Conservation (phyloP, 2,329 filamentous ascomycete genomes). For the Acrocalymma vagum region DNA sequence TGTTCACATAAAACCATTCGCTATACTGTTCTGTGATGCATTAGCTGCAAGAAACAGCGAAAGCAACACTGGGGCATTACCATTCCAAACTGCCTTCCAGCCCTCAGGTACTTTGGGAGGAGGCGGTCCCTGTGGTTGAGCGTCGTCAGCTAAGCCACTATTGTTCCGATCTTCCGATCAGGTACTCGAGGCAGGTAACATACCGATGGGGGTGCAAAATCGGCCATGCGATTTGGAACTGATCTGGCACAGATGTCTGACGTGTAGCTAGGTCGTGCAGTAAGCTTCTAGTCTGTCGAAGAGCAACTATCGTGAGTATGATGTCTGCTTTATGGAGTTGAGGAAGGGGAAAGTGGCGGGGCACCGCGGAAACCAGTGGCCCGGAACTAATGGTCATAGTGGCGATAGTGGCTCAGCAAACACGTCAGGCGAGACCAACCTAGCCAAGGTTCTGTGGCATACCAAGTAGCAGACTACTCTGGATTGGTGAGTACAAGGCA, state of each 20-base stretch:
- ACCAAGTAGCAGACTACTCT: too few relatives aligned
- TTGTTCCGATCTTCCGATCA: conserved; percentile 7
- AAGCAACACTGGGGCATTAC: conserved; percentile 9
- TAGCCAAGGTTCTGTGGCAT: too few relatives aligned
- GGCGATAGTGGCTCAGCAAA: not conserved
- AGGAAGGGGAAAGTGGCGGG: too few relatives aligned
- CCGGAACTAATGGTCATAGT: too few relatives aligned
- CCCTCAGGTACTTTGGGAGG: conserved; percentile 75
- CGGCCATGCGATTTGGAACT: too few relatives aligned
- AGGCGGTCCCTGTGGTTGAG: conserved; percentile 55
- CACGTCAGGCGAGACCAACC: not conserved
- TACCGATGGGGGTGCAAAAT: conserved; percentile 47
- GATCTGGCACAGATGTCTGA: not conserved
- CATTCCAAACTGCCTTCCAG: conserved; percentile 85
- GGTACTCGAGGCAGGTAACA: conserved; percentile 8
- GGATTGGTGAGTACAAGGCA: too few relatives aligned
- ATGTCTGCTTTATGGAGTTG: too few relatives aligned
- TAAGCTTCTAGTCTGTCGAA: too few relatives aligned
- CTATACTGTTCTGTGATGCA: conserved; percentile 74
- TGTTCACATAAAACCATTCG: conserved; percentile 94
- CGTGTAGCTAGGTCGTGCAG: not conserved
- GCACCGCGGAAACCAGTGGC: too few relatives aligned
- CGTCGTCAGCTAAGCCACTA: conserved; percentile 13
- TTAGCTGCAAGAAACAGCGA: not conserved
- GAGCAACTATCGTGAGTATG: too few relatives aligned